phyloP scores from a whole-genome alignment of 148 eudicot species.

The Nepenthes gracilis region DNA sequence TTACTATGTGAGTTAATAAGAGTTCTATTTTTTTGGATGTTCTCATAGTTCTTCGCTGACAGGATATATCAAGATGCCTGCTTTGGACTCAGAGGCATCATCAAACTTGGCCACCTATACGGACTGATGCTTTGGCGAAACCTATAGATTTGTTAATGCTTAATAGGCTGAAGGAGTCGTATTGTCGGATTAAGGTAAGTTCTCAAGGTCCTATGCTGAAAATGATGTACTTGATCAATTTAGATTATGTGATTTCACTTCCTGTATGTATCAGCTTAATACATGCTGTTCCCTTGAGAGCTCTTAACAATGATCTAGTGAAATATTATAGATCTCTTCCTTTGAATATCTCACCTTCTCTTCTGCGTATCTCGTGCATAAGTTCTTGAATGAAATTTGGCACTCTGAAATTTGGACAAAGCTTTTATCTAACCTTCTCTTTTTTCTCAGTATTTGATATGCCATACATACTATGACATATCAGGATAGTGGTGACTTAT shows the following conservation, averaged over 20 bases:
- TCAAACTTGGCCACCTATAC: conserved; percentile 97
- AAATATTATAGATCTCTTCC: no score
- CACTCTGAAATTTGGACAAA: no score
- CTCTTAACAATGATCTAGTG: no score
- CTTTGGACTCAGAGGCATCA: conserved; percentile 99
- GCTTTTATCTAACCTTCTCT: no score
- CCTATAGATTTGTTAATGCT: conserved; percentile 86
- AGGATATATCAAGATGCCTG: conserved; percentile 97
- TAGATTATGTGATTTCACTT: neutral
- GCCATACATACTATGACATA: no score
- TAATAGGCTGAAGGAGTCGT: conserved; percentile 73
- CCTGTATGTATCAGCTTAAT: neutral
- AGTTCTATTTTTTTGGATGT: conserved; percentile 1
- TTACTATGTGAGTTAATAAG: neutral
- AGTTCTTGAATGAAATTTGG: no score
- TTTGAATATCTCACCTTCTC: no score
- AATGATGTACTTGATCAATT: neutral
- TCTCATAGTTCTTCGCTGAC: conserved; percentile 5
- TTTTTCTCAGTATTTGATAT: no score
- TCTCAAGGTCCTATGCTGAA: neutral
- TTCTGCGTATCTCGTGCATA: no score
- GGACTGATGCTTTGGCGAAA: conserved; percentile 77
- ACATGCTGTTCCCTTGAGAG: no score
- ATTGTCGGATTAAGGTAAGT: conserved; percentile 83
- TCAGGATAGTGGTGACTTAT: no score